Evolutionary conservation across 306 rosid species (phyloP), one percentile per base, ranked within the genome.

Genomic region (Quercus berberidifolia): DNA sequence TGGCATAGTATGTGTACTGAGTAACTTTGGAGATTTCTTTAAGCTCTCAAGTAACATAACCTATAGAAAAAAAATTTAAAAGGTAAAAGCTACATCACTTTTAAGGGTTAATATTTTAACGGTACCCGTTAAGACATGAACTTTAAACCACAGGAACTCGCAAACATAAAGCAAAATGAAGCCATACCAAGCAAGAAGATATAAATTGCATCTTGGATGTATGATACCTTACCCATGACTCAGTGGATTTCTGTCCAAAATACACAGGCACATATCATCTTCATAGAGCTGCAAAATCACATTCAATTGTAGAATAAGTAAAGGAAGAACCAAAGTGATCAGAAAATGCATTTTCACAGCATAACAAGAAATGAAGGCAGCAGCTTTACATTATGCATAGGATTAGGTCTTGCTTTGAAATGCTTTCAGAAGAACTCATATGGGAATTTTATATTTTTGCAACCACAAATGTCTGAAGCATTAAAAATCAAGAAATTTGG

Each of bases 211-310:
- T 51, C 77, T 76, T 78, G 77, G 71, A 86, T 76, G 75, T 82
- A 90, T 85, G 88, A 88, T 88, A 92, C 94, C 97, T 92, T 94
- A 94, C 98, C 98, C 98, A 91, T 83, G 86, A 91, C 94, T 92
- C 88, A 94, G 79, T 6, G 98, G 98, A 83, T 74, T 89, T 43
- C 83, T 83, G 71, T 94, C 98, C 96, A 94, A 85, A 84, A 94
- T 94, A 79, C 97, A 92, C 56, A 92, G 83, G 92, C 98, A 92
- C 74, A 41, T 54, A 77, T 92, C 97, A 90, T 94, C 98, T 86
- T 94, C 98, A 78, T 91, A 92, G 35, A 94, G 87, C 98, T 94
- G 98, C 74, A 87, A 77, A 74, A 77, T 83, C 63, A 77, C 51
- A 77, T 49, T 13, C 54, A 49, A 49, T 49, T 49, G 17, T 49